Percentiles rank a stretch among this genome's conserved stretches.
These are phyloP conservation scores for Solanum tarijense DNA, from an alignment of 257 asterid genomes.

Conservation along the genomic window DNA sequence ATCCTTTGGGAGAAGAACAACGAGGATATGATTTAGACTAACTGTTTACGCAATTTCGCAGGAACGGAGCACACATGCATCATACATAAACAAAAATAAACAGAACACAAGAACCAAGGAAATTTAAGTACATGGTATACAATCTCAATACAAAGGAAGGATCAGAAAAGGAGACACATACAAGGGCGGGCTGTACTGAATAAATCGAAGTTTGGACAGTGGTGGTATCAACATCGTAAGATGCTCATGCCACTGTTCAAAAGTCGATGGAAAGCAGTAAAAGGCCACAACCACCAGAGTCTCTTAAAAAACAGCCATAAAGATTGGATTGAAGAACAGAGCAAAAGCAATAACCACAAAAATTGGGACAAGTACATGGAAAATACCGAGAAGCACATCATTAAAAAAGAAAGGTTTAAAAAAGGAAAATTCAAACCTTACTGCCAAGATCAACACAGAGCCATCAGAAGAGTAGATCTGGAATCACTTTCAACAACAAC, in stretches of 20 bases:
- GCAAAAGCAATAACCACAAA: neutral
- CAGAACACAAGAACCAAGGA: neutral
- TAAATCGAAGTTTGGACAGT: neutral
- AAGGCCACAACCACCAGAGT: neutral
- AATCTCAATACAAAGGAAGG: neutral
- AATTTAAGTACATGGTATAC: neutral
- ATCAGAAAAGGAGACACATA: neutral
- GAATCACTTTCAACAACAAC: neutral
- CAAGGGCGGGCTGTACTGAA: neutral
- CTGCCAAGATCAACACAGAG: neutral
- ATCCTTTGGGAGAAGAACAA: neutral
- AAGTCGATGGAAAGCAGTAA: neutral
- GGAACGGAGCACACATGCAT: neutral
- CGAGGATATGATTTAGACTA: neutral
- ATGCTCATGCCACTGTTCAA: neutral
- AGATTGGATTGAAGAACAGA: neutral
- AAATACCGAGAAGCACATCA: neutral
- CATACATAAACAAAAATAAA: neutral
- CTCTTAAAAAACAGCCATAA: neutral
- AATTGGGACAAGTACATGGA: neutral
- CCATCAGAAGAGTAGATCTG: neutral
- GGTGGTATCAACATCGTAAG: neutral
- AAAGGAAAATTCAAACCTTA: neutral
- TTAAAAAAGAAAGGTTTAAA: neutral
- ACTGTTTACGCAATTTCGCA: neutral